Evolutionary conservation across 768 basidiomycete genomes (phyloP).

Genomic region (Agaricus sinodeliciosus): DNA sequence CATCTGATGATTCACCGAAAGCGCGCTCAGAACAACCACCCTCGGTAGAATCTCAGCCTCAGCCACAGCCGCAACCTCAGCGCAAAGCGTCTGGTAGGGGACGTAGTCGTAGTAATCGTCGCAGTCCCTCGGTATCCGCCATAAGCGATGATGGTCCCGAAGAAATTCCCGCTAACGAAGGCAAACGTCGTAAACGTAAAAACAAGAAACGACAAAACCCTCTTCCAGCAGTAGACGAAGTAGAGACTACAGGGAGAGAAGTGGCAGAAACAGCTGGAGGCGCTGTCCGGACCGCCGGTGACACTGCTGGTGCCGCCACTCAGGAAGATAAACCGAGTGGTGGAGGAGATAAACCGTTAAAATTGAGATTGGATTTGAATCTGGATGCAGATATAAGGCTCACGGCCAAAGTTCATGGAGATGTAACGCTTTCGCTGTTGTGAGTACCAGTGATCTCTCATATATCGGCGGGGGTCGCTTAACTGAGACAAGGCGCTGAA

Average conservation of each 20-base stretch:
- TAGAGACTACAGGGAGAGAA: constrained; percentile 10
- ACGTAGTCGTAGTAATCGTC: constrained; percentile 12
- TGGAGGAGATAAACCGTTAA: constrained; percentile 14
- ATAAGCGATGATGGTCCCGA: constrained; percentile 4
- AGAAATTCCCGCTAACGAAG: neutral
- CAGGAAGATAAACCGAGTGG: neutral
- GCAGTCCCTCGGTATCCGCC: constrained; percentile 10
- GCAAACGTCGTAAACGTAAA: constrained; percentile 11
- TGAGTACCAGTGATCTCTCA: constrained; percentile 11
- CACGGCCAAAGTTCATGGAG: constrained; percentile 27
- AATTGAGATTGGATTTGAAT: constrained; percentile 26
- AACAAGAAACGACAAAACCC: constrained; percentile 9
- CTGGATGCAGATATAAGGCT: constrained; percentile 27
- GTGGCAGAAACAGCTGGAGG: neutral
- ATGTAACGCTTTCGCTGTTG: constrained; percentile 26
- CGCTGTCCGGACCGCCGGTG: neutral
- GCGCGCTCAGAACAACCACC: too few species aligned
- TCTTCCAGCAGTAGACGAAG: constrained; percentile 17
- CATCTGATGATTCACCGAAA: too few species aligned
- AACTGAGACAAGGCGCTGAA: constrained; percentile 11
- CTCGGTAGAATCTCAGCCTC: neutral
- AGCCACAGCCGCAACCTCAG: constrained; percentile 2
- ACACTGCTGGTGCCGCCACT: constrained; percentile 1
- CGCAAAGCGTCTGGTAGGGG: constrained; percentile 3
- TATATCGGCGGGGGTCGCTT: neutral